Conservation (phyloP, 805 yeast species). For the Starmera pachycereana region DNA sequence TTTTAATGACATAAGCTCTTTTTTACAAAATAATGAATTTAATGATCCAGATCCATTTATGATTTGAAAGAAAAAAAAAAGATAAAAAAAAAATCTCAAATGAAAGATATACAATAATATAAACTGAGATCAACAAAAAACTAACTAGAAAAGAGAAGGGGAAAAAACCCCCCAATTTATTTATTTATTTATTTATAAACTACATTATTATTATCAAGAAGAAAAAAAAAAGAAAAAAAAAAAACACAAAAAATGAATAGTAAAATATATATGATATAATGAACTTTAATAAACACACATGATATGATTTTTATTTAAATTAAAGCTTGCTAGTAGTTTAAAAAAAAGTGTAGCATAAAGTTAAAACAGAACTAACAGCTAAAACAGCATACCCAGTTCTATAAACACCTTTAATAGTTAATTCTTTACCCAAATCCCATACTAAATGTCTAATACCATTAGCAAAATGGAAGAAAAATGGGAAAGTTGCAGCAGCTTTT, state of each 20-base stretch:
- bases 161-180: neutral
- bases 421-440: constrained; percentile 84
- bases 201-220: no score
- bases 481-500: constrained; percentile 66
- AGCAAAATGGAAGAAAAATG: constrained; percentile 77
- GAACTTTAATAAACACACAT: neutral
- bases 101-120: no score
- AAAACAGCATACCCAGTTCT: constrained; percentile 82
- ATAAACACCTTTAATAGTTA: constrained; percentile 80
- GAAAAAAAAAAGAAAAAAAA: neutral
- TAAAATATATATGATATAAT: neutral
- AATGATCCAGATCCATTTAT: constrained; percentile 2
- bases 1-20: constrained; percentile 3
- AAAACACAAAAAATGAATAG: neutral
- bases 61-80: neutral
- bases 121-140: no score
- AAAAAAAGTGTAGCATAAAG: constrained; percentile 33
- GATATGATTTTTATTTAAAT: neutral
- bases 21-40: constrained; percentile 3
- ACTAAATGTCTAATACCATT: constrained; percentile 89
- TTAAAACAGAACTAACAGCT: constrained; percentile 47
- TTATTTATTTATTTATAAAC: neutral
- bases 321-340: constrained; percentile 1
- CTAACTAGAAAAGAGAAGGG: no score
- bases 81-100: neutral